Base-by-base conservation (phyloP, 106 monocot genomes). In the Allium fistulosum region DNA sequence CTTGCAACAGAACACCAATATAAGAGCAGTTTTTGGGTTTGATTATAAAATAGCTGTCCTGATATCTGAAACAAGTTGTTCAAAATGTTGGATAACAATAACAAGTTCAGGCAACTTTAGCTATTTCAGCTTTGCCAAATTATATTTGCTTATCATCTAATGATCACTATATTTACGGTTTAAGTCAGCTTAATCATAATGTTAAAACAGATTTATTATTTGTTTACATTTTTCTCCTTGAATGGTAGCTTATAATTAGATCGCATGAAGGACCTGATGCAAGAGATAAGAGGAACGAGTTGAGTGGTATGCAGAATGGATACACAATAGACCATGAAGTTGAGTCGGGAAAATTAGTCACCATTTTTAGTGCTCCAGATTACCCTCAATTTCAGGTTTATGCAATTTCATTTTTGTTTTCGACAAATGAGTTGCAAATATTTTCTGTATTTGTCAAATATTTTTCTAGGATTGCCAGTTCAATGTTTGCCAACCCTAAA, bases 201-300 rank as follows among this genome's bases (percentile, higher is more conserved):
- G 22, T 22, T 22, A 22, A 22, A 22, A 22, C 22, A 22, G 1
- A 22, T 22, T 22, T 22, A 22, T 22, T 22, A 22, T 22, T 22
- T 22, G 22, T 22, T 22, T 22, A 22, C 22, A 22, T 53, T 13
- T 9, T 53, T 9, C 1, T 1, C 13, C 13, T 53, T 13, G 10
- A 72, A 77, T 48, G 37, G 45, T 78, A 97, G 96, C 70, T 97
- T 71, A 97, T 97, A 59, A 92, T 97, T 72, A 88, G 96, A 80
- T 97, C 96, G 52, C 96, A 97, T 70, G 96, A 97, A 82, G 96
- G 96, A n/a, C 96, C 96, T 12, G 96, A 97, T 79, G 96, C 96
- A 75, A 84, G 96, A 72, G 82, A 82, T 57, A 97, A 97, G 60
- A 68, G 96, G 48, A 73, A 72, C 69, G 88, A 89, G 62, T 74